These are phyloP conservation scores for Cladophialophora chaetospira DNA, from an alignment of 2,329 filamentous ascomycete species.

Conservation along the genomic window DNA sequence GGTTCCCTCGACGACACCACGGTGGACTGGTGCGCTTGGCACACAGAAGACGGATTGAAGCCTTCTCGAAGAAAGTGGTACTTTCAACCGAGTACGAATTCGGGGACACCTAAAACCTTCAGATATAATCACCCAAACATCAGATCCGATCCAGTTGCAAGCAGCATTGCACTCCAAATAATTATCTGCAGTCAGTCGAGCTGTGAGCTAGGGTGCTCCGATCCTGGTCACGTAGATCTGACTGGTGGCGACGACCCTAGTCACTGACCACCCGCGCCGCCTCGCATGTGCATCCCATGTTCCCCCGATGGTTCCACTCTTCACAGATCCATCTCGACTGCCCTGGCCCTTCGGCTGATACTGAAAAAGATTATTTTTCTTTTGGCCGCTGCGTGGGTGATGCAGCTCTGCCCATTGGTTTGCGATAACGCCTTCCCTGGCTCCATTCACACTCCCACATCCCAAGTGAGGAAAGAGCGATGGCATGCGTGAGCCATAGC, in stretches of 20 bases:
- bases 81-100: slow-evolving; percentile 13
- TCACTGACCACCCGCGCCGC: neutral
- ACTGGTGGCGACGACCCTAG: neutral
- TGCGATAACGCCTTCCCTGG: neutral
- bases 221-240: neutral
- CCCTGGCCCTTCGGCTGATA: neutral
- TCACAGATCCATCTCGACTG: slow-evolving; percentile 2
- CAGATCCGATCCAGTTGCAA: no score
- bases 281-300: neutral
- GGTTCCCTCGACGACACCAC: neutral
- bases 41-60: neutral
- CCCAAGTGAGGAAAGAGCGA: slow-evolving; percentile 1
- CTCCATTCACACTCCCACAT: neutral
- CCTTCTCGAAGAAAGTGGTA: slow-evolving; percentile 25
- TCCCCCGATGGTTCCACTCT: neutral
- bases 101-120: no score
- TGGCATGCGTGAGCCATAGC: neutral
- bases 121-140: no score
- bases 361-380: neutral
- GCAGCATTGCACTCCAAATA: neutral
- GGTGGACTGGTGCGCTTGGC: slow-evolving; percentile 13
- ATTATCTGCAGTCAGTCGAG: neutral
- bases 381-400: slow-evolving; percentile 3
- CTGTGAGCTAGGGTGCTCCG: slow-evolving; percentile 9
- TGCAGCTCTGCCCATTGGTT: slow-evolving; percentile 1